Evolutionary conservation across 345 rosid genomes (phyloP), one percentile per base, ranked within the genome.

Genomic region (Citrus australasica): DNA sequence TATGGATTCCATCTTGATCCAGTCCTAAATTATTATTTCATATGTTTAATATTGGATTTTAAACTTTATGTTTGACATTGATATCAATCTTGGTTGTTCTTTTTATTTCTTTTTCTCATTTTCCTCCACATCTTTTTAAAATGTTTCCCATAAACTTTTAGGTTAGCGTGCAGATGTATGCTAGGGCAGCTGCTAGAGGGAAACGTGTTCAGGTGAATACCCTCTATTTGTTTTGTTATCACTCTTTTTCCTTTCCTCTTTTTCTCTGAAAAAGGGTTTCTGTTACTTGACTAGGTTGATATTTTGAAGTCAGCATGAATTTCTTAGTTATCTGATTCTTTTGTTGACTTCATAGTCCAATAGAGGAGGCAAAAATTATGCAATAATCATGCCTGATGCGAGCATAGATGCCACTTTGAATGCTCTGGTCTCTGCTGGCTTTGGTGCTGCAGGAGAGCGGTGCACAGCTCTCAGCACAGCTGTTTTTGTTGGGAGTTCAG

Each of bases 121-220:
- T 73, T n/a, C 35, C 42, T 53, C 66, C 7, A 14, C 8, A 17
- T 64, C 67, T 21, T 30, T 58, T 30, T 30, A 64, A 64, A 64
- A 16, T 16, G 6, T 30, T 64, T 33, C 67, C 30, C 40, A 11
- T 61, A 40, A 63, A 19, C 28, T 66, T 67, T 42, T 55, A 84
- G 87, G 79, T 67, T 66, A 76, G 78, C 46, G 25, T 62, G 66
- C 75, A 82, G 27, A 65, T 79, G 46, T 74, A 73, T 82, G 81
- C 85, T 38, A 79, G 83, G 60, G 85, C 87, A 63, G 79, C 87
- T 73, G 83, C 79, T 35, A 70, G 63, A 67, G 87, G 85, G 59
- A 84, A 84, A 70, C 87, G 79, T 24, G 78, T 84, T 48, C 85
- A 84, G 87, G 87, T 82, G 73, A 65, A 59, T 37, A 35, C 51